Evolutionary conservation across 2,329 filamentous ascomycete genomes (phyloP), one percentile per base, ranked within the genome.

Genomic region (Blastomyces emzantsi): DNA sequence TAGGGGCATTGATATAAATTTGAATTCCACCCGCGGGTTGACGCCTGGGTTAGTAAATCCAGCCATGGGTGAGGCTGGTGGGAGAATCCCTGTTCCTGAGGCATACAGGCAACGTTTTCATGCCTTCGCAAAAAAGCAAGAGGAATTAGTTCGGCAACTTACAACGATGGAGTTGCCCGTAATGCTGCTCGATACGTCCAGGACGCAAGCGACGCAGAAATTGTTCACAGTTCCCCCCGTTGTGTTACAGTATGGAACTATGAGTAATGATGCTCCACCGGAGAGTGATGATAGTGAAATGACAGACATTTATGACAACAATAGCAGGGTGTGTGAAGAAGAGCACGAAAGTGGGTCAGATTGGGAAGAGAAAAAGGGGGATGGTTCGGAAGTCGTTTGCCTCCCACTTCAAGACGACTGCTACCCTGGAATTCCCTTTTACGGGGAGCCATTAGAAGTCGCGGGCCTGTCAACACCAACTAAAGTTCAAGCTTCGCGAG

Each of bases 21-120:
- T 30, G 4, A 70, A 70, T 54, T 63, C 63, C 33, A 70, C 68
- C 15, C 63, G 68, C 3, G 68, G 67, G 15, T 47, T 69, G n/a
- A 68, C 66, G 2, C 67, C 67, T 6, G 68, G 68, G 2, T 47
- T 69, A 13, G 63, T 66, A 8, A 47, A 67, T 39, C 64, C 63
- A 19, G 61, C 43, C 28, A 22, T 63, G 5, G 61, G 66, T 3
- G 63, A 64, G 25, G 59, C 33, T 3, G 63, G 64, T n/a, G 65
- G 62, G 6, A 64, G 65, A 39, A 65, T 69, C 22, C 45, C 62
- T 19, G 11, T 66, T 25, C 66, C 67, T 1, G 25, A 56, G 17
- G 13, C 51, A 6, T 64, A 64, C 30, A 17, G 30, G 6, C 28
- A 36, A 33, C 64, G 61, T n/a, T 43, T 57, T 36, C 22, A 25